Evolutionary conservation across 2,329 filamentous ascomycete species (phyloP).

Genomic region (Uncinocarpus reesii): DNA sequence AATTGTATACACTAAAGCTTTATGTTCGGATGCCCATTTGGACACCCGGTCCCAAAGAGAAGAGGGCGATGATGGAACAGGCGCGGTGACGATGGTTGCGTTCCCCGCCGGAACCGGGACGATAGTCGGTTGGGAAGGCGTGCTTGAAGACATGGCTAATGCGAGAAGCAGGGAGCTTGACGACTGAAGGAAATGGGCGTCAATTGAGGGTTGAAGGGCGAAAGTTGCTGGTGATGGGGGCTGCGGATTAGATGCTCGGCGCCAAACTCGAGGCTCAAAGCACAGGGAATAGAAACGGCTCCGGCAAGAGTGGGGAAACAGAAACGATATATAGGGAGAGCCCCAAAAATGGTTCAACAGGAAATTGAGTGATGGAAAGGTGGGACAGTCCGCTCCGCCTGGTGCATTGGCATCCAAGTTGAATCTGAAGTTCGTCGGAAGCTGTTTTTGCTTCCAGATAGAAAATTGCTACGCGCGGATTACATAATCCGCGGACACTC

Average conservation of each 20-base stretch:
- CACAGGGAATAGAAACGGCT: too few species aligned
- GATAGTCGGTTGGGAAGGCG: not conserved
- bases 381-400: too few species aligned
- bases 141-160: conserved; percentile 6
- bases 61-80: conserved; percentile 12
- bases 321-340: too few species aligned
- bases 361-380: too few species aligned
- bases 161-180: not conserved
- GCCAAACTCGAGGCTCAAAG: too few species aligned
- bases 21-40: conserved; percentile 89
- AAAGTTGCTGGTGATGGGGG: too few species aligned
- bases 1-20: conserved; percentile 89
- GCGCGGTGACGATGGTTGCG: conserved; percentile 10
- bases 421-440: not conserved
- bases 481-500: not conserved
- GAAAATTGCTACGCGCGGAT: not conserved
- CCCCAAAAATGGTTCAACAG: too few species aligned
- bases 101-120: conserved; percentile 3
- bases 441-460: too few species aligned
- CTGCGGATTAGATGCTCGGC: too few species aligned
- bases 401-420: not conserved
- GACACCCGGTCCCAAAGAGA: conserved; percentile 75
- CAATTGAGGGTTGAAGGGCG: not conserved
- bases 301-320: too few species aligned
- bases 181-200: not conserved